Conservation (phyloP, 2,329 filamentous ascomycete genomes). For the Teratosphaeria epicoccoides region DNA sequence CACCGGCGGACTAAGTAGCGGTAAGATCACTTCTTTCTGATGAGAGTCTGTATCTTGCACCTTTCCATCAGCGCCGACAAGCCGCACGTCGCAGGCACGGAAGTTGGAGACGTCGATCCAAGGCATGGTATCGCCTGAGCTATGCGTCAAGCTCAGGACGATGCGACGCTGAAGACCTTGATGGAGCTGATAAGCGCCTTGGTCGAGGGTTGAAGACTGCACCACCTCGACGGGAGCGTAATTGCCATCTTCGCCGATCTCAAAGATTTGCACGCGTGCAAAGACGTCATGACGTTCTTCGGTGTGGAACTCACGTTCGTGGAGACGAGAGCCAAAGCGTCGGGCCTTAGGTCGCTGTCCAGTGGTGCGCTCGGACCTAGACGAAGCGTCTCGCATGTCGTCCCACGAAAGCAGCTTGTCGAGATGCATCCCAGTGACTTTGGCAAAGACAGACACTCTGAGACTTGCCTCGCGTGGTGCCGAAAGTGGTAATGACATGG, state of each 20-base stretch:
- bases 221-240: constrained; percentile 90
- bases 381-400: constrained; percentile 75
- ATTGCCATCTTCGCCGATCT: constrained; percentile 81
- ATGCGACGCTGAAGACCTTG: constrained; percentile 87
- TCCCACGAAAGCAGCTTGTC: constrained; percentile 98
- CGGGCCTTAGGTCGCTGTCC: constrained; percentile 32
- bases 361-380: constrained; percentile 33
- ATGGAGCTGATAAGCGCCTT: constrained; percentile 88
- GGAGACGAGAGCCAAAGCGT: constrained; percentile 51
- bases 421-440: constrained; percentile 83
- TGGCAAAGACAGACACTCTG: constrained; percentile 82
- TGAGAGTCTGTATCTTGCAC: constrained; percentile 59
- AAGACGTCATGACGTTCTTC: constrained; percentile 93
- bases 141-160: constrained; percentile 79
- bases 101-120: constrained; percentile 76
- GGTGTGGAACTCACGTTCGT: constrained; percentile 84
- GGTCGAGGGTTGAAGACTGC: constrained; percentile 71
- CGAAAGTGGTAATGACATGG: constrained; percentile 83
- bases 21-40: constrained; percentile 64
- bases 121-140: constrained; percentile 73
- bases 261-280: constrained; percentile 74
- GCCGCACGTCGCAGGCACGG: constrained; percentile 67
- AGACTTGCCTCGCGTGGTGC: constrained; percentile 64
- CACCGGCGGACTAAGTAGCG: constrained; percentile 64
- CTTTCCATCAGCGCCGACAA: constrained; percentile 77